Evolutionary conservation across 1,284 basidiomycete genomes (phyloP).

Genomic region (Athelia sp.): DNA sequence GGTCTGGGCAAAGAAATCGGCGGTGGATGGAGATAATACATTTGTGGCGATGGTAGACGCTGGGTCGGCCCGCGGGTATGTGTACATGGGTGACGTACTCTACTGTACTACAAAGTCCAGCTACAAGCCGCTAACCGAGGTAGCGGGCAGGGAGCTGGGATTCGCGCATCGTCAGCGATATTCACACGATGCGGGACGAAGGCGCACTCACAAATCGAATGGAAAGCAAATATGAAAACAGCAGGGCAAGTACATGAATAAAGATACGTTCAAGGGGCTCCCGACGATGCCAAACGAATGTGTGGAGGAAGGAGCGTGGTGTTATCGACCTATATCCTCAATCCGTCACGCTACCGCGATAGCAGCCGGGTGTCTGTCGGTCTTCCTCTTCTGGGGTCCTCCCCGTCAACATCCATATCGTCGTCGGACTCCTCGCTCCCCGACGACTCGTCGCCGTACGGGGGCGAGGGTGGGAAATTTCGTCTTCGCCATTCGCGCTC

Average conservation of each 20-base stretch:
- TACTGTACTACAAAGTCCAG: too few species aligned
- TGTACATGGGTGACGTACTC: too few species aligned
- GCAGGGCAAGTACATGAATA: background rate
- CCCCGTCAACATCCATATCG: slow-evolving; percentile 6
- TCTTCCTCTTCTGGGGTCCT: slow-evolving; percentile 9
- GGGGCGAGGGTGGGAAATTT: slow-evolving; percentile 16
- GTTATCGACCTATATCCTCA: background rate
- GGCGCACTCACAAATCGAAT: background rate
- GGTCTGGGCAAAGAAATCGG: too few species aligned
- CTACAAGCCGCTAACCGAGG: too few species aligned
- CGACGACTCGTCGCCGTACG: slow-evolving; percentile 23
- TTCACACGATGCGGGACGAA: background rate
- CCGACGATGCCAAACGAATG: too few species aligned
- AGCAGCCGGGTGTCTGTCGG: background rate
- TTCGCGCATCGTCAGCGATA: too few species aligned
- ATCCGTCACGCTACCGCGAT: background rate
- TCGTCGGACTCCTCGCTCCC: slow-evolving; percentile 9
- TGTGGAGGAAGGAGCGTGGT: background rate
- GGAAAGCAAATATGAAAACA: background rate
- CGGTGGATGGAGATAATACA: too few species aligned
- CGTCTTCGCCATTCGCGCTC: slow-evolving; percentile 51
- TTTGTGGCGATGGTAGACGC: too few species aligned
- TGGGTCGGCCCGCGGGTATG: too few species aligned
- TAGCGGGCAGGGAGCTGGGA: too few species aligned
- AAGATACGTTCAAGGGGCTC: background rate